phyloP scores from a whole-genome alignment of 805 yeast genomes.

The Wickerhamomyces tratensis region DNA sequence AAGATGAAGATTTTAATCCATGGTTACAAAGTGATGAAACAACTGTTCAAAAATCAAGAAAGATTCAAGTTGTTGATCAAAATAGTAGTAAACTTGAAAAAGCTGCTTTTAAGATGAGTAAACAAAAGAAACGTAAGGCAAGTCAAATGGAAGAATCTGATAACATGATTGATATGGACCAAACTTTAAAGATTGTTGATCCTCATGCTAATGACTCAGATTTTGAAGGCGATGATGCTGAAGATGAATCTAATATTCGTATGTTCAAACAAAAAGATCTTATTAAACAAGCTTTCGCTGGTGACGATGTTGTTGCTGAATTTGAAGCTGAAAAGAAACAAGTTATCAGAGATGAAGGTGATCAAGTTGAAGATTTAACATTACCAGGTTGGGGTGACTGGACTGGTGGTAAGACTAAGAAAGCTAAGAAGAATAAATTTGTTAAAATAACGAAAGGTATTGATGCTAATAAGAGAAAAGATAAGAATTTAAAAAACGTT shows the following conservation, averaged over 20 bases:
- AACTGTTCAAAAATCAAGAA: conserved; percentile 30
- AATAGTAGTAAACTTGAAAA: conserved; percentile 41
- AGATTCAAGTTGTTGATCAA: conserved; percentile 36
- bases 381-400: conserved; percentile 98
- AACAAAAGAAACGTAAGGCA: conserved; percentile 23
- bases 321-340: conserved; percentile 70
- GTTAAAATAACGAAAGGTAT: conserved; percentile 70
- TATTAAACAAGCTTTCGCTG: conserved; percentile 90
- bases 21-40: conserved; percentile 32
- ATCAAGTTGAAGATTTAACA: conserved; percentile 75
- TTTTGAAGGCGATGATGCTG: conserved; percentile 36
- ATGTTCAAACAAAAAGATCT: conserved; percentile 75
- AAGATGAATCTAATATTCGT: conserved; percentile 30
- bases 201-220: conserved; percentile 29
- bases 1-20: conserved; percentile 32
- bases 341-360: conserved; percentile 68
- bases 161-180: conserved; percentile 33
- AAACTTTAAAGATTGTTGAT: conserved; percentile 46
- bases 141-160: conserved; percentile 27
- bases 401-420: conserved; percentile 60
- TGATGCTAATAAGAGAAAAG: conserved; percentile 62
- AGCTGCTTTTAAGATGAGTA: conserved; percentile 21
- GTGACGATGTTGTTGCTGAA: conserved; percentile 81
- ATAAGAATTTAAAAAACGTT: conserved; percentile 67
- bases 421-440: conserved; percentile 45